phyloP scores from a whole-genome alignment of 345 rosid genomes.

The Moricandia arvensis region DNA sequence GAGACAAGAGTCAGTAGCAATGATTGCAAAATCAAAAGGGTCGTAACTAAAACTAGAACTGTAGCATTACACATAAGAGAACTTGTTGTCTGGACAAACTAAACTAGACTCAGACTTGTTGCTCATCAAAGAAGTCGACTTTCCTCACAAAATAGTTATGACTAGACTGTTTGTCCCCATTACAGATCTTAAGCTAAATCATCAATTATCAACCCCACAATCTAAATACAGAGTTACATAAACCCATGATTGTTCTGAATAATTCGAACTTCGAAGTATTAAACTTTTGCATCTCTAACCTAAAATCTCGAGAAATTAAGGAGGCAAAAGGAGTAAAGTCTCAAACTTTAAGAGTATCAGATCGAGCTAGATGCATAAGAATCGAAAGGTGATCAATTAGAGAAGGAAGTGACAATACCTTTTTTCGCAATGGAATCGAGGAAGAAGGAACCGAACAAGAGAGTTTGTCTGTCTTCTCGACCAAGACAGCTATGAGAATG shows the following conservation, averaged over 20 bases:
- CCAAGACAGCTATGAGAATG: conserved; percentile 10
- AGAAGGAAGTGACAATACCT: conserved; percentile 5
- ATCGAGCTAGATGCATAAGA: not conserved
- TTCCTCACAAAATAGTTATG: too few relatives aligned
- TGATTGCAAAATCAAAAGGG: too few relatives aligned
- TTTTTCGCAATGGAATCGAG: not conserved
- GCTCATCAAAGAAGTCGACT: too few relatives aligned
- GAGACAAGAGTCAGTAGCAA: too few relatives aligned
- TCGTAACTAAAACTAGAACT: too few relatives aligned
- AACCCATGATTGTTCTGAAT: not conserved
- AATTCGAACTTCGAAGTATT: not conserved
- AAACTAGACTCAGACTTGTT: too few relatives aligned
- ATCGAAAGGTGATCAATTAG: not conserved
- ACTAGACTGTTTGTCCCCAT: too few relatives aligned
- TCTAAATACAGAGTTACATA: too few relatives aligned
- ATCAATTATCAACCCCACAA: not conserved
- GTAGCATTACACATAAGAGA: too few relatives aligned
- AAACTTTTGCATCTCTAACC: not conserved
- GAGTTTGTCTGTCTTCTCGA: conserved; percentile 11
- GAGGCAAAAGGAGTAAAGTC: not conserved
- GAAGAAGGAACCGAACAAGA: not conserved
- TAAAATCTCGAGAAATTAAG: not conserved
- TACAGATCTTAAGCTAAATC: conserved; percentile 6
- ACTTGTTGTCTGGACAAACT: too few relatives aligned
- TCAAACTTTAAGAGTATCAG: not conserved